Evolutionary conservation across 1,284 basidiomycete genomes (phyloP).

Genomic region (Ceratobasidium sp.): DNA sequence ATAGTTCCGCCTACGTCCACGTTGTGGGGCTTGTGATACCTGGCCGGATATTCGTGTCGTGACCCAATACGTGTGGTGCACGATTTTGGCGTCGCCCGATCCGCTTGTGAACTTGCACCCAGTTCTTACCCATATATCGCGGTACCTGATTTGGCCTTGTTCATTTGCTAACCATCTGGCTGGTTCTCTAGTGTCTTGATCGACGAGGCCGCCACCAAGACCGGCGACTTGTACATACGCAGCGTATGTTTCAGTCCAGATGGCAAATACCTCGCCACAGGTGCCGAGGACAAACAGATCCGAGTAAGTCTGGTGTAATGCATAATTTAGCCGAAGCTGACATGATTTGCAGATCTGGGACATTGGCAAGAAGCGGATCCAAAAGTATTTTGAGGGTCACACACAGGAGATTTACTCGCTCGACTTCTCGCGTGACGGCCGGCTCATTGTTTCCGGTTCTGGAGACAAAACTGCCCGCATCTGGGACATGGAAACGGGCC

Average conservation of each 20-base stretch:
- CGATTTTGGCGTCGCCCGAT: neutral
- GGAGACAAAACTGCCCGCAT: conserved; percentile 91
- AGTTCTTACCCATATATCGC: neutral
- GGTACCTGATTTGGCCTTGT: neutral
- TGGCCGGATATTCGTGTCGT: neutral
- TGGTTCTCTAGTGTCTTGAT: conserved; percentile 68
- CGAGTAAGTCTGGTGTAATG: conserved; percentile 65
- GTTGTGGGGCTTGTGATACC: neutral
- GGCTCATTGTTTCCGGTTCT: conserved; percentile 87
- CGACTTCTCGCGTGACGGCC: conserved; percentile 86
- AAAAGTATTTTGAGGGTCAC: conserved; percentile 84
- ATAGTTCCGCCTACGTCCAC: neutral
- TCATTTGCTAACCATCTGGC: conserved; percentile 15
- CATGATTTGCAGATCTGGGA: conserved; percentile 80
- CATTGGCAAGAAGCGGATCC: conserved; percentile 78
- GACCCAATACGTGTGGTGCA: neutral
- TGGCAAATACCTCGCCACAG: conserved; percentile 83
- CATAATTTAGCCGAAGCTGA: conserved; percentile 29
- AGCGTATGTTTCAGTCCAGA: conserved; percentile 89
- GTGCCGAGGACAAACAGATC: conserved; percentile 86
- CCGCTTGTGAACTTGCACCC: neutral
- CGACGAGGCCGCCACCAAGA: conserved; percentile 74
- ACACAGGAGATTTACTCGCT: conserved; percentile 93
- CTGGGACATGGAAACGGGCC: conserved; percentile 82
- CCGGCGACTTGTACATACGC: conserved; percentile 85